A percentile compares a stretch with the other conserved stretches of the same genome.
These are phyloP conservation scores for Protomyces macrosporus DNA, from an alignment of 1,139 yeast genomes.

Conservation along the genomic window DNA sequence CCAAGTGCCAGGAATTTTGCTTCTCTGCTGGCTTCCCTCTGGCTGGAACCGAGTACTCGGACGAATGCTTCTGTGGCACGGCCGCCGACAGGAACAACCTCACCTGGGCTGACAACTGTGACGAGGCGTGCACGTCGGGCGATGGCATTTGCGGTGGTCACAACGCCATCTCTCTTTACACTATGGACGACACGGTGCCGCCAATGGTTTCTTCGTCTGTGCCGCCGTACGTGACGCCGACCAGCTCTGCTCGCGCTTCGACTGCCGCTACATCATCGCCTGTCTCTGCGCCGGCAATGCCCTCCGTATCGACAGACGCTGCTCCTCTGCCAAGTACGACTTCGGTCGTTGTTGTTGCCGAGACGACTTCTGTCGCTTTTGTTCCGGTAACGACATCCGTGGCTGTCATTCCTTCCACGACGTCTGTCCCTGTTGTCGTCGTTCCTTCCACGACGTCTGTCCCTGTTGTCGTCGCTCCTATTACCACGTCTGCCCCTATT, in stretches of 20 bases:
- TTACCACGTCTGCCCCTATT: neutral
- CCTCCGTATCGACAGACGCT: neutral
- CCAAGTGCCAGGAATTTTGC: neutral
- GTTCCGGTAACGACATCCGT: neutral
- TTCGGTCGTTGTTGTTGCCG: no score
- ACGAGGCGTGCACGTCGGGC: neutral
- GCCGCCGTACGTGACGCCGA: neutral
- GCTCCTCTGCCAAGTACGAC: no score
- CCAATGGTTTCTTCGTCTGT: neutral
- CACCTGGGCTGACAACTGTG: neutral
- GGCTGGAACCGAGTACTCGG: neutral
- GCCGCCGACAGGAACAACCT: neutral
- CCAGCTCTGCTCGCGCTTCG: neutral
- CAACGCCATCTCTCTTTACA: neutral
- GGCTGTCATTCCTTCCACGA: neutral
- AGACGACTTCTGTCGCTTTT: no score
- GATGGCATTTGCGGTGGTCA: neutral
- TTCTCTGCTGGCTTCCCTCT: neutral
- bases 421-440: neutral
- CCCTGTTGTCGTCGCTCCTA: neutral
- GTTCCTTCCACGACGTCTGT: neutral
- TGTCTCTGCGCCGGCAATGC: neutral
- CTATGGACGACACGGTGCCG: neutral
- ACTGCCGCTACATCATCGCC: neutral
- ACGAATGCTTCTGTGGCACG: neutral